A percentile compares a stretch with the other conserved stretches of the same genome.
phyloP scores from a whole-genome alignment of 1,139 yeast species.

The Entelexis paramagnoliae region DNA sequence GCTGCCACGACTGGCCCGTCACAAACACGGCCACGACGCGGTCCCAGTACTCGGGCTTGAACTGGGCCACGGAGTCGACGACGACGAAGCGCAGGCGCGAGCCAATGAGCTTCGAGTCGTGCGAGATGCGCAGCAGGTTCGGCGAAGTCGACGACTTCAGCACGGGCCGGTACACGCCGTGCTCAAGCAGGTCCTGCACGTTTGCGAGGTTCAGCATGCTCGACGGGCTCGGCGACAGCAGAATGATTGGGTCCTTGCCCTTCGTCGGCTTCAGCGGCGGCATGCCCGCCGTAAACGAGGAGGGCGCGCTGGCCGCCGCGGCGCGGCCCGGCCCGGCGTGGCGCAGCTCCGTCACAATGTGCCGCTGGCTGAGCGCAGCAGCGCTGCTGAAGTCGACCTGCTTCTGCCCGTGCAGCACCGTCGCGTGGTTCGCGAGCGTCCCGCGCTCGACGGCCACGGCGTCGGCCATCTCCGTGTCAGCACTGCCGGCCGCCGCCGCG shows the following conservation, averaged over 20 bases:
- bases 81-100: constrained; percentile 56
- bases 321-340: constrained; percentile 20
- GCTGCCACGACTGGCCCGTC: constrained; percentile 97
- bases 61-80: constrained; percentile 79
- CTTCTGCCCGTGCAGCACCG: constrained; percentile 68
- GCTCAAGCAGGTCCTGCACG: constrained; percentile 70
- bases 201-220: constrained; percentile 73
- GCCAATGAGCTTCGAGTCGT: constrained; percentile 33
- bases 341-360: constrained; percentile 49
- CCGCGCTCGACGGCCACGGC: constrained; percentile 9
- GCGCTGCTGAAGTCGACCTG: constrained; percentile 57
- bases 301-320: neutral
- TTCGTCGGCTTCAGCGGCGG: constrained; percentile 20
- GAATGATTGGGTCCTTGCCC: constrained; percentile 74
- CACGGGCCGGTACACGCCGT: constrained; percentile 53
- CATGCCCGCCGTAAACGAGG: constrained; percentile 2
- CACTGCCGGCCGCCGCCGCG: constrained; percentile 10
- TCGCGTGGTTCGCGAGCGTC: constrained; percentile 59
- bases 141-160: constrained; percentile 35
- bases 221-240: constrained; percentile 91
- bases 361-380: constrained; percentile 58
- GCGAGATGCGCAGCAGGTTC: constrained; percentile 45
- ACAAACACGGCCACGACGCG: constrained; percentile 92
- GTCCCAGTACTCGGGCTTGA: constrained; percentile 93
- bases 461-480: constrained; percentile 13